Evolutionary conservation across 2,329 filamentous ascomycete species (phyloP), one percentile per base, ranked within the genome.

Genomic region (Dactylellina drechsleri): DNA sequence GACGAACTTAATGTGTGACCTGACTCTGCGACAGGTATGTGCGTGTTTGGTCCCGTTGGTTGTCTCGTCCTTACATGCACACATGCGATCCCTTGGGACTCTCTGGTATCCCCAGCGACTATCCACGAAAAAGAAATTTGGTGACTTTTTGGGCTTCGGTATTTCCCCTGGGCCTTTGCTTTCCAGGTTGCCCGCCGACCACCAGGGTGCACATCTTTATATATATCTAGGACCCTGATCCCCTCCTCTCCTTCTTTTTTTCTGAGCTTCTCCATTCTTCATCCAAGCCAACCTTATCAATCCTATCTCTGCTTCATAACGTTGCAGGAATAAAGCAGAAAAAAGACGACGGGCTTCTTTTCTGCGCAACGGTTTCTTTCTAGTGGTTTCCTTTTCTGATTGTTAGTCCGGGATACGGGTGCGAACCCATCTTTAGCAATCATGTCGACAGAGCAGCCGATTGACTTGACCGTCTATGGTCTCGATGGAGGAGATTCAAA

Each of bases 141-240:
- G 43, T 18, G 53, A 45, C 16, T 57, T 70, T 68, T 65, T 45
- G 57, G 68, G 60, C 56, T 73, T 66, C 56, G 68, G 68, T 61
- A 66, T 73, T 73, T 40, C 50, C 28, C 50, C 68, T 45, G 50
- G 49, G 61, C 49, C 36, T 36, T 66, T 20, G 2, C 47, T 52
- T 18, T 54, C 47, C 31, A 49, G 54, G 56, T 58, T 74, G 54
- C 54, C 49, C 4, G 57, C 62, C 28, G 15, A 45, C 43, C 43
- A n/a, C 43, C 18, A 18, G 43, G 41, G 50, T 58, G 18, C 47
- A 47, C 26, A 57, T 64, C 28, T 60, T 36, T 74, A 74, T 74
- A 74, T 74, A 74, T 67, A 74, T 67, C 57, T 41, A n/a, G 57
- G 70, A 64, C 70, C 62, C 70, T 74, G 62, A 74, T 74, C 70